A percentile compares a stretch with the other conserved stretches of the same genome.
Conservation (phyloP, 1,284 basidiomycete species). For the Ganoderma multipileum region DNA sequence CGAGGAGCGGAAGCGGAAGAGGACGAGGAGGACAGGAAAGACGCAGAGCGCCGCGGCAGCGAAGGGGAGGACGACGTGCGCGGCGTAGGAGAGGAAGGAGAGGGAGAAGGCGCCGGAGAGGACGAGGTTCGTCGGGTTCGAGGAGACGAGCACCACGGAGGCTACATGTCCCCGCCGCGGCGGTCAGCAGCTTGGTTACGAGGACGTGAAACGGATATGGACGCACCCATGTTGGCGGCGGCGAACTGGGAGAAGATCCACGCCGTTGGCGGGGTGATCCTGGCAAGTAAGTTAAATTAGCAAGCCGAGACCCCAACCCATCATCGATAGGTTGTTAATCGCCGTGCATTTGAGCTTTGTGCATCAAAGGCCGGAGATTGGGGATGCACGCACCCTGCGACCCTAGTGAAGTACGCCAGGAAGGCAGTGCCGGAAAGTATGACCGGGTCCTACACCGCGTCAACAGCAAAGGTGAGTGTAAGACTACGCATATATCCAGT, state of each 20-base stretch:
- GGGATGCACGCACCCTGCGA: conserved; percentile 56
- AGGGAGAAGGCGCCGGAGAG: conserved; percentile 67
- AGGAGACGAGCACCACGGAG: conserved; percentile 58
- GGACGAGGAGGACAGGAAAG: conserved; percentile 57
- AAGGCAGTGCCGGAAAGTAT: conserved; percentile 89
- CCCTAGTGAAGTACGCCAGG: conserved; percentile 85
- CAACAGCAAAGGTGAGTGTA: background rate
- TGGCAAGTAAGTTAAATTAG: conserved; percentile 20
- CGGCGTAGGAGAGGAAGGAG: conserved; percentile 53
- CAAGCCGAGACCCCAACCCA: background rate
- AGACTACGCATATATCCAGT: background rate
- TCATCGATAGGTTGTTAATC: background rate
- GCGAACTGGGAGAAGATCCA: conserved; percentile 78
- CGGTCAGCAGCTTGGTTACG: background rate
- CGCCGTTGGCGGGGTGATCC: conserved; percentile 62
- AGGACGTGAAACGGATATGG: background rate
- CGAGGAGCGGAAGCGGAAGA: conserved; percentile 52
- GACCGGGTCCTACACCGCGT: conserved; percentile 67
- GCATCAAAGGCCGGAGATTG: background rate
- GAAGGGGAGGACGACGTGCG: conserved; percentile 76
- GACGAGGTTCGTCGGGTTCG: conserved; percentile 73
- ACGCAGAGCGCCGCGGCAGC: conserved; percentile 64
- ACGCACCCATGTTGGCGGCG: conserved; percentile 82
- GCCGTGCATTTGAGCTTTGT: background rate
- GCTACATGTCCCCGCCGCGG: conserved; percentile 27